Conservation (phyloP, 2,329 filamentous ascomycete genomes). For the Talaromyces amestolkiae region DNA sequence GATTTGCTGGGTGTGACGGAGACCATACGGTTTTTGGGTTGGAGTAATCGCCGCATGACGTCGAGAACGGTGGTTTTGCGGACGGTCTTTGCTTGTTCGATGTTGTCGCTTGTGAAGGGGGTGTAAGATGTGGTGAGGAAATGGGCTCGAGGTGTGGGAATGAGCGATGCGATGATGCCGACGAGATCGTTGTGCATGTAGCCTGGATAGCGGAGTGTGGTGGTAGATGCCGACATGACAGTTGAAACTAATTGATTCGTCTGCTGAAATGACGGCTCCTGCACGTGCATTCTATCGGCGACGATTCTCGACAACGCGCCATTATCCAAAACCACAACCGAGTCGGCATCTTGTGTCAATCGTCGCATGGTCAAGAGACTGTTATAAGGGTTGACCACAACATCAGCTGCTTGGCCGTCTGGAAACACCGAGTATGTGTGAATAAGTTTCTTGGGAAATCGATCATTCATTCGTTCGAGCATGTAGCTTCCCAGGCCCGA, state of each 20-base stretch:
- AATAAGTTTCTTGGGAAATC: conserved; percentile 98
- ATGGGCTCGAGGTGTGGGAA: conserved; percentile 93
- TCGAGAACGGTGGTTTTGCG: conserved; percentile 97
- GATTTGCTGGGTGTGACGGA: conserved; percentile 92
- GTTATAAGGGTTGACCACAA: conserved; percentile 98
- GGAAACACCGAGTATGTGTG: conserved; percentile 99
- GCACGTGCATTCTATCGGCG: conserved; percentile 88
- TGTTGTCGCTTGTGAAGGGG: conserved; percentile 92
- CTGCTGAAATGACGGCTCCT: conserved; percentile 93
- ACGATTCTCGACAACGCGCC: conserved; percentile 91
- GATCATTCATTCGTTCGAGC: conserved; percentile 90
- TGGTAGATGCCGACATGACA: conserved; percentile 98
- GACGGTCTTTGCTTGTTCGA: conserved; percentile 95
- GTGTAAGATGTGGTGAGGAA: conserved; percentile 99
- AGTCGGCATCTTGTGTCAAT: conserved; percentile 93
- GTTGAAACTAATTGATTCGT: conserved; percentile 97
- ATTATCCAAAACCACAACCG: conserved; percentile 92
- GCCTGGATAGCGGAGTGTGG: conserved; percentile 90
- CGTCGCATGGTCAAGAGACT: conserved; percentile 88
- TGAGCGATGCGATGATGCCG: conserved; percentile 91
- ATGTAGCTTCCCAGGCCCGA: conserved; percentile 95
- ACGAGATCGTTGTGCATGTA: conserved; percentile 99
- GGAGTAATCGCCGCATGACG: conserved; percentile 91
- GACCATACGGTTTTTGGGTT: conserved; percentile 99
- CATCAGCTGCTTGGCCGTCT: conserved; percentile 83